phyloP scores from a whole-genome alignment of 768 basidiomycete genomes.

The Tricholomella constricta region DNA sequence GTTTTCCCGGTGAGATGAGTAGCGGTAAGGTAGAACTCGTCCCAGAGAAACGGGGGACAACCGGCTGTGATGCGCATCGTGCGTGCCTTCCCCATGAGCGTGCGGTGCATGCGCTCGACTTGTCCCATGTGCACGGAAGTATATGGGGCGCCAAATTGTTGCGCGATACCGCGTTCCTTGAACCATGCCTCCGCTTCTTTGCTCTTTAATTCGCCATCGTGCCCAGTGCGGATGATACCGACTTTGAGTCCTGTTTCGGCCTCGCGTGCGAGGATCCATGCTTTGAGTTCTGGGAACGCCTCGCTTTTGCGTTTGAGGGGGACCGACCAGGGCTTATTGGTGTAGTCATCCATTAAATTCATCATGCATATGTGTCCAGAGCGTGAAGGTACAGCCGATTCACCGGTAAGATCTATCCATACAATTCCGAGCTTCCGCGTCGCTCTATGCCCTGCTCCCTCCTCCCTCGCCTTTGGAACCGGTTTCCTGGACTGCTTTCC shows the following conservation, averaged over 20 bases:
- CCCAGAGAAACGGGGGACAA: slow-evolving; percentile 26
- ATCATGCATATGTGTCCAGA: slow-evolving; percentile 18
- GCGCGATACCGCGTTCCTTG: slow-evolving; percentile 5
- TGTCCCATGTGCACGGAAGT: slow-evolving; percentile 35
- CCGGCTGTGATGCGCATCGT: slow-evolving; percentile 25
- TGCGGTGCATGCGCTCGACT: slow-evolving; percentile 33
- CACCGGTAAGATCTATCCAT: slow-evolving; percentile 33
- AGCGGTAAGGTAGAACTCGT: slow-evolving; percentile 28
- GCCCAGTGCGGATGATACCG: slow-evolving; percentile 1
- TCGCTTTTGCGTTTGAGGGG: slow-evolving; percentile 30
- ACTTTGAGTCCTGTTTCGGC: slow-evolving; percentile 10
- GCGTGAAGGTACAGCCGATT: slow-evolving; percentile 20
- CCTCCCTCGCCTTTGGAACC: slow-evolving; percentile 32
- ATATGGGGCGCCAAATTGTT: slow-evolving; percentile 25
- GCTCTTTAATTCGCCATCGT: slow-evolving; percentile 26
- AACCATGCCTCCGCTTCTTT: slow-evolving; percentile 12
- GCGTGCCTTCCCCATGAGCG: slow-evolving; percentile 25
- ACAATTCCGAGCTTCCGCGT: slow-evolving; percentile 28
- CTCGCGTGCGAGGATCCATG: slow-evolving; percentile 30
- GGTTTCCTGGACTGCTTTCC: slow-evolving; percentile 38
- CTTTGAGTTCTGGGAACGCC: slow-evolving; percentile 21
- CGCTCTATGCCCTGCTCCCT: slow-evolving; percentile 18
- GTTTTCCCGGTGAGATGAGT: slow-evolving; percentile 7
- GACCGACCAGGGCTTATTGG: slow-evolving; percentile 30
- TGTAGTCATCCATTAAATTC: slow-evolving; percentile 36